Evolutionary conservation across 305 asterid genomes (phyloP).

Genomic region (Ruellia speciosa): DNA sequence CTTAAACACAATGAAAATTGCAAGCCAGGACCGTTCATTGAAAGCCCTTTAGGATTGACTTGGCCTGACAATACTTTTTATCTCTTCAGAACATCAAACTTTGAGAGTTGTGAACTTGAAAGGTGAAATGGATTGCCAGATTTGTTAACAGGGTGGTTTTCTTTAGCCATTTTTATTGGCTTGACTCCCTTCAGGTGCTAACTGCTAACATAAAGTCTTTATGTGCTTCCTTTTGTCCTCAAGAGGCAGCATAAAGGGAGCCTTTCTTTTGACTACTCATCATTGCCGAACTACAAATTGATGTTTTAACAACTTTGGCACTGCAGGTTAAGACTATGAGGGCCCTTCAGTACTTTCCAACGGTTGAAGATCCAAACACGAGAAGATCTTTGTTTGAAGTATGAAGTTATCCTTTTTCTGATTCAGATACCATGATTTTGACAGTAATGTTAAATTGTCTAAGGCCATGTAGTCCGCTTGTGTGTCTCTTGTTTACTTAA

Average conservation of each 20-base stretch:
- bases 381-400: constrained; percentile 85
- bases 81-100: neutral
- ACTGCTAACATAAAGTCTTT: neutral
- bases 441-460: neutral
- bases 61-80: neutral
- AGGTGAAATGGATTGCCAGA: neutral
- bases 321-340: constrained; percentile 76
- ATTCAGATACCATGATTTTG: no score
- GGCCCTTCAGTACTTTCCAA: constrained; percentile 84
- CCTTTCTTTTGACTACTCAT: constrained; percentile 7
- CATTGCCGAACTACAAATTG: constrained; percentile 7
- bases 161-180: neutral
- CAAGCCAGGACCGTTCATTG: neutral
- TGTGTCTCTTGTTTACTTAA: neutral
- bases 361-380: constrained; percentile 76
- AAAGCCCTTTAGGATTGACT: neutral
- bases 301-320: constrained; percentile 12
- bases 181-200: constrained; percentile 5
- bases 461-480: neutral
- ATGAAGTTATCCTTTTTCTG: constrained; percentile 16
- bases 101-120: neutral
- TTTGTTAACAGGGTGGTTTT: neutral
- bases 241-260: constrained; percentile 4
- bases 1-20: neutral
- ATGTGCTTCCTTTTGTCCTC: constrained; percentile 3